Evolutionary conservation across 129 eudicot species (phyloP).

Genomic region (Tanacetum coccineum): DNA sequence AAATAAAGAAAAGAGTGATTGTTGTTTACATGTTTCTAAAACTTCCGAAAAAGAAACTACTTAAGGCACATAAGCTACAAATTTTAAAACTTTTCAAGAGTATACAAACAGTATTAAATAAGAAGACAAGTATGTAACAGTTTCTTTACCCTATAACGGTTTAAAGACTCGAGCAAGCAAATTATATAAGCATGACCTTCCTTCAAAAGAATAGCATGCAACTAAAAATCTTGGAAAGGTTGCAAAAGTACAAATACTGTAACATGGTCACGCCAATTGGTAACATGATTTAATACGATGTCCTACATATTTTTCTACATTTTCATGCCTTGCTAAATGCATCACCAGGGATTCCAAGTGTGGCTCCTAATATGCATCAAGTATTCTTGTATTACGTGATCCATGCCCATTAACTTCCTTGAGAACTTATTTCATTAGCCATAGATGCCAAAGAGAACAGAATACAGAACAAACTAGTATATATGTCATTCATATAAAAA

Average conservation of each 20-base stretch:
- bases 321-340: not conserved
- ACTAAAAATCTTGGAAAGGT: not conserved
- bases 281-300: not conserved
- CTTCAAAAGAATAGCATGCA: conserved; percentile 4
- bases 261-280: not conserved
- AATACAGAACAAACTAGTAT: too few relatives aligned
- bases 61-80: not conserved
- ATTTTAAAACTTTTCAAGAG: not conserved
- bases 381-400: not conserved
- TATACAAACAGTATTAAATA: conserved; percentile 15
- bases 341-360: not conserved
- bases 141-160: not conserved
- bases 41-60: too few relatives aligned
- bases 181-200: not conserved
- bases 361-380: conserved; percentile 7
- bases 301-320: not conserved
- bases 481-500: too few relatives aligned
- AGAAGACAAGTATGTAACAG: conserved; percentile 2
- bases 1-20: too few relatives aligned
- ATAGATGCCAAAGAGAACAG: too few relatives aligned
- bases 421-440: not conserved
- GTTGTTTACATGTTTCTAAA: too few relatives aligned
- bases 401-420: not conserved
- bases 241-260: not conserved
- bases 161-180: not conserved